phyloP scores from a whole-genome alignment of 2,329 filamentous ascomycete genomes.

The Arthrinium puccinioides region DNA sequence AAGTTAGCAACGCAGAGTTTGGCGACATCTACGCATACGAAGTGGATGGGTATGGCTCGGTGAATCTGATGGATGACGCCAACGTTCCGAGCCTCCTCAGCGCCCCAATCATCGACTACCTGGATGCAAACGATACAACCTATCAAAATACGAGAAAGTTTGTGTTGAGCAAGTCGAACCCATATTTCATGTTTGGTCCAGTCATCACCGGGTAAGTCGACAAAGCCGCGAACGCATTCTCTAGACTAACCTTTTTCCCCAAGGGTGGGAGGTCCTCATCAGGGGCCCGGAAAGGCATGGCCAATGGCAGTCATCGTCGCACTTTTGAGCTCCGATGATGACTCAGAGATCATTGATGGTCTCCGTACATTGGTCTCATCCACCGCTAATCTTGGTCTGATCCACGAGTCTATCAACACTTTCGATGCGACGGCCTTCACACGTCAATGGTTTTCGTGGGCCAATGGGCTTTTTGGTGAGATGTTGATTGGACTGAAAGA shows the following conservation, averaged over 20 bases:
- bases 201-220: constrained; percentile 49
- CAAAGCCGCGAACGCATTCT: too few relatives aligned
- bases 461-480: constrained; percentile 83
- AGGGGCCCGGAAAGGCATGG: constrained; percentile 53
- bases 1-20: constrained; percentile 43
- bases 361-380: constrained; percentile 58
- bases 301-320: constrained; percentile 49
- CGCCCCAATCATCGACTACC: constrained; percentile 56
- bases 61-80: constrained; percentile 63
- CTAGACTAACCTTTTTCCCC: too few relatives aligned
- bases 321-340: constrained; percentile 56
- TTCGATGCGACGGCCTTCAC: constrained; percentile 41
- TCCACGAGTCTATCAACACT: constrained; percentile 75
- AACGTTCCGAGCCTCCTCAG: constrained; percentile 63
- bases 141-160: constrained; percentile 78
- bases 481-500: constrained; percentile 69
- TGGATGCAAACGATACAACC: constrained; percentile 49
- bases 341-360: constrained; percentile 64
- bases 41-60: constrained; percentile 65
- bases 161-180: constrained; percentile 69
- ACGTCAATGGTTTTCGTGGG: constrained; percentile 66
- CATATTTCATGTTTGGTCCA: constrained; percentile 64
- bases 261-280: constrained; percentile 51
- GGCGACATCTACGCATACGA: constrained; percentile 71
- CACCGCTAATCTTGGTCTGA: constrained; percentile 65